Conservation (phyloP, 208 protist species). For the Leptomonas seymouri region DNA sequence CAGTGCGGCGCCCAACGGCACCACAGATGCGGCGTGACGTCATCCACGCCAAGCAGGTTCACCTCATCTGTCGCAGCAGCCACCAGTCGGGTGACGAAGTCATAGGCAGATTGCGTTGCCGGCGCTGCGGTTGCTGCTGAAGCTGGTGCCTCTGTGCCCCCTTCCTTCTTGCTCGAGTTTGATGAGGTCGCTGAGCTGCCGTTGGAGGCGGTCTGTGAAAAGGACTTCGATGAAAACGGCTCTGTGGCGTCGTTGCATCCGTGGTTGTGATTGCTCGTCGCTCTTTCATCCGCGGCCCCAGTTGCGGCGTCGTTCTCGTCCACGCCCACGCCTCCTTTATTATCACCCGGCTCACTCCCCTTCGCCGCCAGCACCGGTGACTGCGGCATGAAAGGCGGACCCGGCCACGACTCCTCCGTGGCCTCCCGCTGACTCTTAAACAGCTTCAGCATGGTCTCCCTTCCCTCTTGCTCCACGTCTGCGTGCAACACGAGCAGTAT, state of each 20-base stretch:
- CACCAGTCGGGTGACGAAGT: slow-evolving; percentile 56
- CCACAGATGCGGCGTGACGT: slow-evolving; percentile 64
- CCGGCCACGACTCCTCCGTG: slow-evolving; percentile 19
- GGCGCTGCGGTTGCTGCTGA: not conserved
- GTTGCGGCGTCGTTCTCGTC: not conserved
- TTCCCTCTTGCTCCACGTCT: slow-evolving; percentile 28
- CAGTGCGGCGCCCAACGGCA: slow-evolving; percentile 78
- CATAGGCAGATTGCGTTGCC: slow-evolving; percentile 32
- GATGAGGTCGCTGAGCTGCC: not conserved
- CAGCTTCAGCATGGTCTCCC: slow-evolving; percentile 17
- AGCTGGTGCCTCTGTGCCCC: not conserved
- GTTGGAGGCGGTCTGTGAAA: not conserved
- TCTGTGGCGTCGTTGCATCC: not conserved
- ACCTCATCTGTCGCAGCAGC: slow-evolving; percentile 44
- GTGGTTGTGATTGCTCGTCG: not conserved
- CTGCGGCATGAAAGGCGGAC: not conserved
- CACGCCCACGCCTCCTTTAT: not conserved
- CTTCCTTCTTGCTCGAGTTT: not conserved
- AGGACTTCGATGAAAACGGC: not conserved
- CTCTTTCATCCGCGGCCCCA: not conserved
- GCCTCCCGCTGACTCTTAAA: slow-evolving; percentile 20
- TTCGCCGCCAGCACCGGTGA: not conserved
- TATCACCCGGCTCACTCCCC: not conserved
- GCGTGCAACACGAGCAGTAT: slow-evolving; percentile 44
- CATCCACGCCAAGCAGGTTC: slow-evolving; percentile 48